Evolutionary conservation across 2,329 filamentous ascomycete species (phyloP).

Genomic region (Trichoderma aggressivum): DNA sequence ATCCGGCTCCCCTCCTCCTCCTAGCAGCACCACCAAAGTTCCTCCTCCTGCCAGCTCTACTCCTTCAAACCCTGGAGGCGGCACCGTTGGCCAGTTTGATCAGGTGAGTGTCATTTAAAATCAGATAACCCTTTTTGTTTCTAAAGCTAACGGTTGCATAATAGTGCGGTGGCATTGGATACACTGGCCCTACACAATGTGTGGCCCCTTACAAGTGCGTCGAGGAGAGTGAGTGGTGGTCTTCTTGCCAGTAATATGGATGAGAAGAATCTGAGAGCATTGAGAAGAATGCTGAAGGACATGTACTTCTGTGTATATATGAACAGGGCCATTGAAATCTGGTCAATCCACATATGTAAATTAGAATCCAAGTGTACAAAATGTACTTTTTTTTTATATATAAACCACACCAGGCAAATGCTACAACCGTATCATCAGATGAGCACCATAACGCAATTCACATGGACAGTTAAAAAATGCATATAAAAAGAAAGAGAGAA

Average conservation of each 20-base stretch:
- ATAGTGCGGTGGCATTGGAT: conserved; percentile 28
- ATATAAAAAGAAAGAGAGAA: background rate
- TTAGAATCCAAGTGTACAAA: too few species aligned
- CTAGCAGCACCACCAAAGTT: background rate
- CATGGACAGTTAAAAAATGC: too few species aligned
- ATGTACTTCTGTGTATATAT: background rate
- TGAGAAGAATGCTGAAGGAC: background rate
- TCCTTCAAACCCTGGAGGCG: background rate
- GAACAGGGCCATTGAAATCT: background rate
- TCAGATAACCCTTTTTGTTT: background rate
- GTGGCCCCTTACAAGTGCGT: conserved; percentile 25
- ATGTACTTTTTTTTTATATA: too few species aligned
- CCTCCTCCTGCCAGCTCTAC: background rate
- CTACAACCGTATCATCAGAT: background rate
- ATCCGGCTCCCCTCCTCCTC: conserved; percentile 18
- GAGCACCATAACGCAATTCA: too few species aligned
- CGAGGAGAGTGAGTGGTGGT: conserved; percentile 23
- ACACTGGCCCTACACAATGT: conserved; percentile 25
- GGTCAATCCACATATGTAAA: too few species aligned
- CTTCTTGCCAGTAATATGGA: conserved; percentile 21
- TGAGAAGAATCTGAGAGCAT: background rate
- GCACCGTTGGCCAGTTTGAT: conserved; percentile 7
- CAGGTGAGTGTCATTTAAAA: background rate
- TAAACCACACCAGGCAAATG: background rate
- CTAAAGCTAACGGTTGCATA: background rate